These are phyloP conservation scores for Brasenia schreberi DNA, from an alignment of 164 flowering plant species.

Conservation along the genomic window DNA sequence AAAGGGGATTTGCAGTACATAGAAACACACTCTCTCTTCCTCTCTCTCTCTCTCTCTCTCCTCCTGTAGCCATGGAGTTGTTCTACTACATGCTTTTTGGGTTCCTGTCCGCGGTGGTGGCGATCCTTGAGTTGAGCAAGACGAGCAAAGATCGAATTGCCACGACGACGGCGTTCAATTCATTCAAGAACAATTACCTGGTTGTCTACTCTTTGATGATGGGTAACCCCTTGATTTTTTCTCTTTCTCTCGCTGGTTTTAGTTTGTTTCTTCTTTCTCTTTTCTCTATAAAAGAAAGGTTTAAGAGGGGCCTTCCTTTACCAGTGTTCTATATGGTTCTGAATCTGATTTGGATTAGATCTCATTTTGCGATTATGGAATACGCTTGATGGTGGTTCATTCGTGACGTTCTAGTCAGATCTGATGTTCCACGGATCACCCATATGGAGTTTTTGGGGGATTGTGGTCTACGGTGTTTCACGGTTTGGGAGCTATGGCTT, in stretches of 20 bases:
- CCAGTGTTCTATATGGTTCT: neutral
- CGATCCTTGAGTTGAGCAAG: constrained; percentile 73
- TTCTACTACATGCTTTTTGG: constrained; percentile 77
- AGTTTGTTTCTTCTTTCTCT: neutral
- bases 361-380: neutral
- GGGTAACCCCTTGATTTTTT: constrained; percentile 33
- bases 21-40: constrained; percentile 1
- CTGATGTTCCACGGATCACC: neutral
- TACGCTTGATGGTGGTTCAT: neutral
- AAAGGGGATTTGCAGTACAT: neutral
- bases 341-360: neutral
- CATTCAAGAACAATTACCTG: constrained; percentile 96
- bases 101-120: constrained; percentile 50
- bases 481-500: neutral
- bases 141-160: constrained; percentile 76
- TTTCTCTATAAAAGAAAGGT: neutral
- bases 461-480: neutral
- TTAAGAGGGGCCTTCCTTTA: neutral
- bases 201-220: constrained; percentile 97
- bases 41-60: constrained; percentile 4
- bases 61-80: constrained; percentile 50
- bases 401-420: neutral
- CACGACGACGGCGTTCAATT: constrained; percentile 67
- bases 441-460: neutral
- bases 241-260: neutral